Base-by-base conservation (phyloP, 768 basidiomycete genomes). In the Trametes sanguinea region DNA sequence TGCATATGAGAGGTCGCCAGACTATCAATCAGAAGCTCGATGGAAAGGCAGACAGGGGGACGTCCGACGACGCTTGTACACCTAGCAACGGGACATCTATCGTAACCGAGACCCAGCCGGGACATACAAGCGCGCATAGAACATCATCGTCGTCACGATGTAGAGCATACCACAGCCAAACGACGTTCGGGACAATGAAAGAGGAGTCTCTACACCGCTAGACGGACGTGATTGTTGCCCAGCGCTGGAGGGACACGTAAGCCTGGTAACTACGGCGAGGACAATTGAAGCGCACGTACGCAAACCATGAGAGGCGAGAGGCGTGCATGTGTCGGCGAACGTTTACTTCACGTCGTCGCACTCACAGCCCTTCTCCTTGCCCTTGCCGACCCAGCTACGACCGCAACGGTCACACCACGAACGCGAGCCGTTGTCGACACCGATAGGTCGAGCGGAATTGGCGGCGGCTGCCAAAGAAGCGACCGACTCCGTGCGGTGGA, bases 381-480 rank as follows among this genome's bases (percentile, higher is more conserved):
- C 76, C 43, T 79, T 74, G 57, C 86, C 87, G 64, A 87, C 73
- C 76, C 79, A 84, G 43, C 89, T 82, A 67, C 86, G 88, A 62
- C 90, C 90, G 68, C 90, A 92, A 44, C 74, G 73, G 48, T 91
- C 86, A 62, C 91, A 93, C 88, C 91, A 90, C 11, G 76, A 72
- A 35, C 90, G 81, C 30, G 76, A 73, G 16, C 83, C 87, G 60
- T 81, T 83, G 60, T 84, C 85, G 35, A 90, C 87, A 43, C 90
- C 90, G 43, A 92, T 86, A n/a, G 82, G 73, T 64, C 81, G 80
- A 69, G 76, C 80, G 4, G 77, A 73, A 1, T 69, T 65, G 4
- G 71, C 65, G 0, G 71, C 65, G 0, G 79, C 76, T 37, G 79
- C 76, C 39, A 79, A 74, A 10, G 80, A 76, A 7, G 66, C 68